phyloP scores from a whole-genome alignment of 2,329 filamentous ascomycete species.

The Albifimbria verrucaria region DNA sequence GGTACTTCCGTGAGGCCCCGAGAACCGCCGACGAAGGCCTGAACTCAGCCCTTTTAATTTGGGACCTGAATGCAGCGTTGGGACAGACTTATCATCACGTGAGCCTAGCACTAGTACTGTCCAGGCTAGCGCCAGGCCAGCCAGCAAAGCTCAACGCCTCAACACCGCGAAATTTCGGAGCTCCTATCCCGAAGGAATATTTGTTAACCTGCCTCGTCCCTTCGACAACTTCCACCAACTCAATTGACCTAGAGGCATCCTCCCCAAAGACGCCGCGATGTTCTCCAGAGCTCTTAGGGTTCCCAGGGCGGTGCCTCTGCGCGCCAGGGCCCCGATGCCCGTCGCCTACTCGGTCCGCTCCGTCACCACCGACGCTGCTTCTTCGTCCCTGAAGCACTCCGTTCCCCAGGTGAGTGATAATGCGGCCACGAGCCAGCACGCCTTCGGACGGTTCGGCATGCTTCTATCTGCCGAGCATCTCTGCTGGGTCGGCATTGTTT shows the following conservation, averaged over 20 bases:
- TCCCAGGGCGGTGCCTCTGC: conserved; percentile 57
- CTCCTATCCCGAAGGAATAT: conserved; percentile 27
- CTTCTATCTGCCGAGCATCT: not conserved
- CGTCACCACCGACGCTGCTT: conserved; percentile 95
- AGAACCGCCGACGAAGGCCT: not conserved
- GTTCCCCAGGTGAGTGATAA: conserved; percentile 43
- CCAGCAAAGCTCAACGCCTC: conserved; percentile 37
- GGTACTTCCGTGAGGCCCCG: not conserved
- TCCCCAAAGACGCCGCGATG: conserved; percentile 48
- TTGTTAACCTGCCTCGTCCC: conserved; percentile 19
- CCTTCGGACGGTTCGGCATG: not conserved
- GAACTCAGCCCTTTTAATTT: too few species aligned
- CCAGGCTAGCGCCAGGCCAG: conserved; percentile 32
- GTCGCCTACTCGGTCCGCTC: conserved; percentile 58
- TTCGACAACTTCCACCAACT: conserved; percentile 25
- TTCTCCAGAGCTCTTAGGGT: conserved; percentile 67
- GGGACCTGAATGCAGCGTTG: not conserved
- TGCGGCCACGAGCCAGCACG: not conserved
- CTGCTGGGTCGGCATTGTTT: not conserved
- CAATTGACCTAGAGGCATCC: conserved; percentile 28
- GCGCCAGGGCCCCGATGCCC: conserved; percentile 42
- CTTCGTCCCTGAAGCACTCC: conserved; percentile 80
- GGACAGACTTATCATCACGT: not conserved
- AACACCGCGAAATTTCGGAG: conserved; percentile 44
- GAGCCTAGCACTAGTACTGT: conserved; percentile 3